These are phyloP conservation scores for Solanum chacoense DNA, from an alignment of 305 asterid genomes.

Conservation along the genomic window DNA sequence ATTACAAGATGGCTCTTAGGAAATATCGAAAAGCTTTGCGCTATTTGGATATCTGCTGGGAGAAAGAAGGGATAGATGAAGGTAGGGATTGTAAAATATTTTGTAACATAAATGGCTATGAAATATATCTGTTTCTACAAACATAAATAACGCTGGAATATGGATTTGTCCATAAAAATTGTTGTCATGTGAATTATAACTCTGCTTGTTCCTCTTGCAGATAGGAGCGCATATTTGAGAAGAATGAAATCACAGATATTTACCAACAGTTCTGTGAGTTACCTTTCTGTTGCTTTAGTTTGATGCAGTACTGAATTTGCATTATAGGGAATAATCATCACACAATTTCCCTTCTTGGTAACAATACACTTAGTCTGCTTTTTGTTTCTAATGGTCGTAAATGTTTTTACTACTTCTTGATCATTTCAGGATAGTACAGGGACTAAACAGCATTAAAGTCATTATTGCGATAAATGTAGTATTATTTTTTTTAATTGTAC, in stretches of 20 bases:
- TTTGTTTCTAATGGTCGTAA: not conserved
- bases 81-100: constrained; percentile 24
- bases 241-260: constrained; percentile 71
- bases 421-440: not conserved
- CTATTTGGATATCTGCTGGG: constrained; percentile 91
- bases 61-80: constrained; percentile 90
- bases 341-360: not conserved
- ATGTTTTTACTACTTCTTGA: not conserved
- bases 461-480: not conserved
- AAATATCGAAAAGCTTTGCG: constrained; percentile 92
- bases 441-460: not conserved
- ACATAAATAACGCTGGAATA: not conserved
- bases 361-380: not conserved
- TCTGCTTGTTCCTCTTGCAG: constrained; percentile 24
- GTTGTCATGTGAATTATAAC: not conserved
- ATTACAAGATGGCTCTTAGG: constrained; percentile 88
- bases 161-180: not conserved
- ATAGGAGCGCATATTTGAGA: constrained; percentile 43
- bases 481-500: not conserved
- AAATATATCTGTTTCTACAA: not conserved
- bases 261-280: constrained; percentile 83
- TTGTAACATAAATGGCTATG: not conserved
- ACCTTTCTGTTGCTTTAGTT: not conserved
- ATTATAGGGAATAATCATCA: not conserved
- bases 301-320: not conserved